Evolutionary conservation across 345 rosid species (phyloP).

Genomic region (Erodium maritimum): DNA sequence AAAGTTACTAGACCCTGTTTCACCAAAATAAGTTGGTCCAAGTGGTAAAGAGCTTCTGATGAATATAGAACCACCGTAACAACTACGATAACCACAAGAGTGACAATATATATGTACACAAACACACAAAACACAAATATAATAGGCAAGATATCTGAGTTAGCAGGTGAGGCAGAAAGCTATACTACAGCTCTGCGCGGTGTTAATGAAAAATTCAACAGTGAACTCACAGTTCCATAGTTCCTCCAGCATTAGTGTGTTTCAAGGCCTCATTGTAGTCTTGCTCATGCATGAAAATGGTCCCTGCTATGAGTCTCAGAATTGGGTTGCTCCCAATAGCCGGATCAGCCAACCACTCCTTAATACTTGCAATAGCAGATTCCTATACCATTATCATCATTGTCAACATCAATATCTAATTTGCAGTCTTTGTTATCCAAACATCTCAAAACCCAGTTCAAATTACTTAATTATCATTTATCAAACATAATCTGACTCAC

Average conservation of each 20-base stretch:
- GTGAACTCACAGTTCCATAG: conserved; percentile 77
- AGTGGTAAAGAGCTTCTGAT: too few species aligned
- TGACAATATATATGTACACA: too few species aligned
- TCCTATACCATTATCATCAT: conserved; percentile 31
- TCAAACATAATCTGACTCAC: too few species aligned
- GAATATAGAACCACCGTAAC: too few species aligned
- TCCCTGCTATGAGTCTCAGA: conserved; percentile 83
- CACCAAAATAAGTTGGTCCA: neutral
- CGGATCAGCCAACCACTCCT: conserved; percentile 85
- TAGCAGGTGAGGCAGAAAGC: neutral
- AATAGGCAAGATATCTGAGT: neutral
- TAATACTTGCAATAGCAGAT: conserved; percentile 67
- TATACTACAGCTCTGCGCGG: neutral
- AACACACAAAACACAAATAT: too few species aligned
- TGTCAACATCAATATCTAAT: neutral
- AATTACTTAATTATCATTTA: too few species aligned
- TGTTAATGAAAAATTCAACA: too few species aligned
- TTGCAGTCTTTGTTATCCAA: neutral
- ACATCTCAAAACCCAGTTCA: too few species aligned
- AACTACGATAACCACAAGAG: too few species aligned
- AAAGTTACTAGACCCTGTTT: neutral
- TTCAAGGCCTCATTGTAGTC: conserved; percentile 85
- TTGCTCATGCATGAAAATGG: conserved; percentile 80
- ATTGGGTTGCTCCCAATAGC: conserved; percentile 64
- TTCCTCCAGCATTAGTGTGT: conserved; percentile 86